Base-by-base conservation (phyloP, 2,329 filamentous ascomycete species). In the Myriosclerotinia scirpicola region DNA sequence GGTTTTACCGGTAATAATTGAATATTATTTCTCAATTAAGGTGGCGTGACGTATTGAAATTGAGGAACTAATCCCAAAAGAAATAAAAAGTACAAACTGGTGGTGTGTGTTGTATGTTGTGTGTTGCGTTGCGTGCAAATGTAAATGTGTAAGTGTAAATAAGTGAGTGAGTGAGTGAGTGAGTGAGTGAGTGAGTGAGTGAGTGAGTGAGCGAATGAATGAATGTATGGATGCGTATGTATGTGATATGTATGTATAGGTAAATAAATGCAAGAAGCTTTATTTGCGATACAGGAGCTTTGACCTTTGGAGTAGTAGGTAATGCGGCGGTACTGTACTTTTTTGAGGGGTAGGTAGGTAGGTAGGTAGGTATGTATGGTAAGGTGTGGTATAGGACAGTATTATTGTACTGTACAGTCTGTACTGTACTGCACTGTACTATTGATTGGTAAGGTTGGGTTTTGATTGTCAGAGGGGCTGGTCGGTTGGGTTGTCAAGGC, bases 31-130 rank as follows among this genome's bases (percentile, higher is more conserved):
- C 40, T n/a, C n/a, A 44, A 56, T 44, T 30, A 20, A 53, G 56
- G 71, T 73, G 69, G 70, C 72, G 72, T 69, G 68, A 70, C 62
- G 61, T 70, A 64, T 55, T 60, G 44, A 12, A 48, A 22, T 42
- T 42, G 66, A 63, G 66, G 61, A 65, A 59, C 64, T 67, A 40
- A 46, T 40, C 26, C 42, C 22, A 54, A 52, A 36, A 34, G 50
- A 50, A 46, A 42, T n/a, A 42, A 54, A 59, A 53, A n/a, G 44
- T 20, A 46, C 38, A 58, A 54, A 50, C 46, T 42, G 36, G 22
- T 53, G 64, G 64, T 64, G 55, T 64, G 48, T 64, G 61, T 54
- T 55, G n/a, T n/a, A n/a, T n/a, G n/a, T n/a, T n/a, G n/a, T n/a
- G n/a, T n/a, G n/a, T n/a, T n/a, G n/a, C n/a, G n/a, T n/a, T n/a